phyloP scores from a whole-genome alignment of 1,284 basidiomycete genomes.

The Leccinum fuscescens region DNA sequence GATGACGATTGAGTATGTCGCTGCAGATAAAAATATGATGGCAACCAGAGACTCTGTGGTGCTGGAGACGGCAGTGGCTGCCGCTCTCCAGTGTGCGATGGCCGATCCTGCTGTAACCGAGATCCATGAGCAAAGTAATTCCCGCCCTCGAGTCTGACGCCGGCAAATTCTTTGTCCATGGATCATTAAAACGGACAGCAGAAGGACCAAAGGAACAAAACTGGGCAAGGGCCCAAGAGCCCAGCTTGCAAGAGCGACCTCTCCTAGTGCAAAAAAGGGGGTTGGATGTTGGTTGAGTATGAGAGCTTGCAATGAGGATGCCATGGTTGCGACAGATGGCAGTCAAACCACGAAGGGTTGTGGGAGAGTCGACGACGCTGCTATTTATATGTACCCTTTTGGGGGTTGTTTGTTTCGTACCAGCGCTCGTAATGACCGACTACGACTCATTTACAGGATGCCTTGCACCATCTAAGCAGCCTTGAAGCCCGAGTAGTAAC shows the following conservation, averaged over 20 bases:
- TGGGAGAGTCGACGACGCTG: not conserved
- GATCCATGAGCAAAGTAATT: slow-evolving; percentile 40
- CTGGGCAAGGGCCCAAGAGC: slow-evolving; percentile 52
- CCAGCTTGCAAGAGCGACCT: slow-evolving; percentile 40
- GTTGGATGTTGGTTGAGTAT: slow-evolving; percentile 27
- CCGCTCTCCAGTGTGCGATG: slow-evolving; percentile 47
- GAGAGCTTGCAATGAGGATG: slow-evolving; percentile 23
- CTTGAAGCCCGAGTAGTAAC: not conserved
- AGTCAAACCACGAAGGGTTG: slow-evolving; percentile 2
- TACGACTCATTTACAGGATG: not conserved
- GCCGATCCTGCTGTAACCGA: slow-evolving; percentile 46
- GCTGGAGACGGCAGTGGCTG: slow-evolving; percentile 56
- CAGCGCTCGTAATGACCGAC: not conserved
- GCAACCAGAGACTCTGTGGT: slow-evolving; percentile 46
- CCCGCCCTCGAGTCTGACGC: slow-evolving; percentile 32
- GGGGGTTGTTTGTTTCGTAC: slow-evolving; percentile 26
- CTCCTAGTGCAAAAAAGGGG: slow-evolving; percentile 36
- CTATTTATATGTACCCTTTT: slow-evolving; percentile 26
- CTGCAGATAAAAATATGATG: slow-evolving; percentile 44
- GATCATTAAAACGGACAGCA: slow-evolving; percentile 48
- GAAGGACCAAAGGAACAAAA: slow-evolving; percentile 47
- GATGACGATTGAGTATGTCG: slow-evolving; percentile 38
- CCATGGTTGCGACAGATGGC: slow-evolving; percentile 21
- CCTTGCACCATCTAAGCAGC: not conserved
- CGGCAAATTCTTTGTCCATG: slow-evolving; percentile 47